phyloP scores from a whole-genome alignment of 2,329 filamentous ascomycete species.

The Chaetomiaceae sp. region DNA sequence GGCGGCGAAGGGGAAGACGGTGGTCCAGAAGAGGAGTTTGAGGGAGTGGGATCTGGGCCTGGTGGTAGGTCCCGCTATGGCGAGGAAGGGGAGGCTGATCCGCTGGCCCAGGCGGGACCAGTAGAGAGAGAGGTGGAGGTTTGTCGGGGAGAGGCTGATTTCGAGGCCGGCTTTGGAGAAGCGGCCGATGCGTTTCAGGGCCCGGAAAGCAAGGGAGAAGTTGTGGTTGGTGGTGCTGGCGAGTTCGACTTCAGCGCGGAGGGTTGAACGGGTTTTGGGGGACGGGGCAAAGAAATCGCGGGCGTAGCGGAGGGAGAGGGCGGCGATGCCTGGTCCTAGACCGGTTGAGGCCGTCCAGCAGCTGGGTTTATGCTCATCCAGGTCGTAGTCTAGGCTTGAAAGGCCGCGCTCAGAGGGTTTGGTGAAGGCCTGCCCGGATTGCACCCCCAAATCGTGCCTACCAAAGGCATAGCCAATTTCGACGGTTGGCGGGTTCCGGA shows the following conservation, averaged over 20 bases:
- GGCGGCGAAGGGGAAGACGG: constrained; percentile 37
- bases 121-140: constrained; percentile 43
- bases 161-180: constrained; percentile 43
- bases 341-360: constrained; percentile 40
- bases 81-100: constrained; percentile 40
- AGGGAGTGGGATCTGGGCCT: constrained; percentile 21
- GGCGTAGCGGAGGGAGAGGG: constrained; percentile 36
- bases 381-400: constrained; percentile 35
- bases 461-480: constrained; percentile 39
- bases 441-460: constrained; percentile 31
- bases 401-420: constrained; percentile 33
- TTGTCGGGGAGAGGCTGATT: constrained; percentile 37
- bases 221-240: constrained; percentile 34
- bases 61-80: constrained; percentile 22
- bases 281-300: constrained; percentile 30
- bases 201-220: constrained; percentile 40
- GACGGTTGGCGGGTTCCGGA: constrained; percentile 33
- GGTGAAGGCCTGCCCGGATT: constrained; percentile 30
- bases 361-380: constrained; percentile 25
- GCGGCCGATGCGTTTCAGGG: constrained; percentile 38
- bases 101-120: constrained; percentile 44
- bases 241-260: constrained; percentile 41
- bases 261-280: constrained; percentile 3
- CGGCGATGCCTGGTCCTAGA: constrained; percentile 28
- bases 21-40: constrained; percentile 36